Percentiles rank a stretch among this genome's conserved stretches.
Conservation (phyloP, 768 basidiomycete species). For the Podaxis rugospora region DNA sequence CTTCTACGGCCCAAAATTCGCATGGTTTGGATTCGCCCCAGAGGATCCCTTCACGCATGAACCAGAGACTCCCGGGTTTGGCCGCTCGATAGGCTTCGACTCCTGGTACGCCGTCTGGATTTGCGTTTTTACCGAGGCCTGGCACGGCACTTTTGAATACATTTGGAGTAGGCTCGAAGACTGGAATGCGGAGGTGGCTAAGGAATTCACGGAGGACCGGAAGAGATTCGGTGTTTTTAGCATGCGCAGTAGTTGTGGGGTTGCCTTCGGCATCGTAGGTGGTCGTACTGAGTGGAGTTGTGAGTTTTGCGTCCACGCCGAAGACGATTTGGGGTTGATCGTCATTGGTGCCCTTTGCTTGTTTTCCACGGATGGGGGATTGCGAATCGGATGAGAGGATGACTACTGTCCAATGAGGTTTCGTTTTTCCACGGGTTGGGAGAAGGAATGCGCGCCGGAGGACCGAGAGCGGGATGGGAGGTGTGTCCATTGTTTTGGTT, state of each 20-base stretch:
- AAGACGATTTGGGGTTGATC: conserved; percentile 58
- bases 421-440: conserved; percentile 69
- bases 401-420: conserved; percentile 69
- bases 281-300: conserved; percentile 42
- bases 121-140: conserved; percentile 31
- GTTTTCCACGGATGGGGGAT: conserved; percentile 33
- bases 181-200: conserved; percentile 30
- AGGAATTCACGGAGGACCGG: conserved; percentile 49
- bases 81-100: conserved; percentile 70
- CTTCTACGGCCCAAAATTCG: conserved; percentile 67
- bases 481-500: conserved; percentile 43
- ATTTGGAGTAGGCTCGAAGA: conserved; percentile 41
- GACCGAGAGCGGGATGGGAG: conserved; percentile 39
- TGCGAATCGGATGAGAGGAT: conserved; percentile 51
- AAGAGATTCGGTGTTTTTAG: conserved; percentile 54
- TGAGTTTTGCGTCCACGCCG: conserved; percentile 57
- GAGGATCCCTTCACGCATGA: conserved; percentile 60
- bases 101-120: conserved; percentile 48
- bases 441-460: conserved; percentile 65
- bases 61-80: conserved; percentile 70
- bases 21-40: conserved; percentile 77
- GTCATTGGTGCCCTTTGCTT: conserved; percentile 26
- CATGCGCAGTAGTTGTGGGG: conserved; percentile 23
- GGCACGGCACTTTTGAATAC: conserved; percentile 53
- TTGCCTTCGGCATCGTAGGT: conserved; percentile 26